Base-by-base conservation (phyloP, 805 yeast genomes). In the Saitoella complicata region DNA sequence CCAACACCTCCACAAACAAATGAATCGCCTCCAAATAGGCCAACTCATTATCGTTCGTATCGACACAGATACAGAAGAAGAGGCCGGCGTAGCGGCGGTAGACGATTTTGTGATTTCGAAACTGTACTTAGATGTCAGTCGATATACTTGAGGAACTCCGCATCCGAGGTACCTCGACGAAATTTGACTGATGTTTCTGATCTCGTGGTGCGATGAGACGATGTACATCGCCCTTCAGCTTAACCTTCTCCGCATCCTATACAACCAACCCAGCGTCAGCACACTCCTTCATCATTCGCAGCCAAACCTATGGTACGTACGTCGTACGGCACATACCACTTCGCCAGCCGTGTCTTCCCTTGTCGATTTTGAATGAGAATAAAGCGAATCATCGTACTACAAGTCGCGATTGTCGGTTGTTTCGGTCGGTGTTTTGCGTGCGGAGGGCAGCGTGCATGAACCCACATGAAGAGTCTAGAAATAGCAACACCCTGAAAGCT, bases 51-150 rank as follows among this genome's bases (percentile, higher is more conserved):
- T 86, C 96, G 7, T 64, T 62, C 11, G 71, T 58, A 52, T 83
- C 95, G 6, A 87, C 74, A 43, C 93, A 82, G 48, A 81, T 71
- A n/a, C 86, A 76, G 58, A 91, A 86, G 60, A 77, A 88, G 8
- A 88, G 64, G 5, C 97, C 97, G 3, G 95, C 96, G 57, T 88
- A 88, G 46, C 96, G 65, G 50, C 94, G 68, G 58, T 87, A 87
- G 0, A 88, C 86, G 42, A 91, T 65, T 57, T 81, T 82, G 46
- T 67, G 61, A 46, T 72, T 71, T 11, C 75, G 73, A 50, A 75
- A 75, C 56, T 60, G 53, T 13, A 46, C 38, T n/a, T n/a, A n/a
- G n/a, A n/a, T n/a, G 12, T 40, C 32, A 21, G n/a, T 10, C 11
- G 38, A 10, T 44, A 10, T 3, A 33, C 11, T 10, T 43, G 41